These are phyloP conservation scores for Plasmopara halstedii DNA, from an alignment of 352 stramenopile species.

Conservation along the genomic window DNA sequence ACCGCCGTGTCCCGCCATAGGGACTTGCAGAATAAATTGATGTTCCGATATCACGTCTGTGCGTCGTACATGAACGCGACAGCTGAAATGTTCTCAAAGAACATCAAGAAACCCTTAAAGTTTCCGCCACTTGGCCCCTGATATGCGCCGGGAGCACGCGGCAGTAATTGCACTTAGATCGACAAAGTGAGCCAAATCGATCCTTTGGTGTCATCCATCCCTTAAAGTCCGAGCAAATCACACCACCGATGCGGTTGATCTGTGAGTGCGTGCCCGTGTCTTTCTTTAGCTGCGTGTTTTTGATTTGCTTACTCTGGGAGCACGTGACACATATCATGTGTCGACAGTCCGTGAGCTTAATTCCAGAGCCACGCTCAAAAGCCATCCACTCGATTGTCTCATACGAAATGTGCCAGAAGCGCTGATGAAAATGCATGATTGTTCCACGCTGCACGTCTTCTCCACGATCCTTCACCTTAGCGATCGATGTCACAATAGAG, in stretches of 20 bases:
- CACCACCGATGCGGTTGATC: no score
- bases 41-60: neutral
- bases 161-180: slow-evolving; percentile 12
- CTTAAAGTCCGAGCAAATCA: no score
- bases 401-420: neutral
- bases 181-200: no score
- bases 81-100: neutral
- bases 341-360: neutral
- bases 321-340: neutral
- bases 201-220: no score
- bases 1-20: neutral
- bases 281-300: neutral
- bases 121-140: slow-evolving; percentile 2
- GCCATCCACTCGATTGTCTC: neutral
- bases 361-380: neutral
- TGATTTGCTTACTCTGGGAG: neutral
- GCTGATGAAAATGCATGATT: neutral
- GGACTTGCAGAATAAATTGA: neutral
- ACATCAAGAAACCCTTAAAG: slow-evolving; percentile 4
- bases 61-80: neutral
- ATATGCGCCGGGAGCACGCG: slow-evolving; percentile 6
- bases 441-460: neutral
- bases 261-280: slow-evolving; percentile 8
- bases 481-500: neutral
- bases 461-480: no score